These are phyloP conservation scores for Malassezia pachydermatis DNA, from an alignment of 1,284 basidiomycete species.

Conservation along the genomic window DNA sequence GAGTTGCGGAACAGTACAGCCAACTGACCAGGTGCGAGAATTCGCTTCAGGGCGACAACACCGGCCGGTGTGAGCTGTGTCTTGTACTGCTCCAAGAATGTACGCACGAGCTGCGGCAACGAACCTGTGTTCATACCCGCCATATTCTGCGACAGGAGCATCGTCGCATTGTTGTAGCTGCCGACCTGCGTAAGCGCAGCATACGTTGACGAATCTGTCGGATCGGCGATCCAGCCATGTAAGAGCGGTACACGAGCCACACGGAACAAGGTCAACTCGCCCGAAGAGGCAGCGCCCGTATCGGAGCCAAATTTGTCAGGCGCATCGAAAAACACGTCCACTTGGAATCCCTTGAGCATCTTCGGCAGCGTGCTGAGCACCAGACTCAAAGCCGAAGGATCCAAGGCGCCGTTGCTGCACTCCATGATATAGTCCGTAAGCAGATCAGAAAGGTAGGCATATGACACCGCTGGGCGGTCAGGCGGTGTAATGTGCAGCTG, in stretches of 20 bases:
- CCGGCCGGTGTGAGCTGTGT: constrained; percentile 78
- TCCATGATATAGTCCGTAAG: constrained; percentile 69
- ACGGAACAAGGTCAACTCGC: constrained; percentile 72
- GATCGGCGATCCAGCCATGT: constrained; percentile 85
- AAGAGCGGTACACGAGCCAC: constrained; percentile 68
- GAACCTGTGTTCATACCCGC: constrained; percentile 53
- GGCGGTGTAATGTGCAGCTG: constrained; percentile 50
- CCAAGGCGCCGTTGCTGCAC: constrained; percentile 47
- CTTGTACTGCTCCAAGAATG: constrained; percentile 59
- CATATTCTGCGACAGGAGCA: constrained; percentile 65
- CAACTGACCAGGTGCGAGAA: constrained; percentile 50
- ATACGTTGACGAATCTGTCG: constrained; percentile 56
- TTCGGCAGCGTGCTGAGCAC: constrained; percentile 71
- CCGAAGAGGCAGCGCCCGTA: constrained; percentile 32
- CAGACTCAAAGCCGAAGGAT: constrained; percentile 53
- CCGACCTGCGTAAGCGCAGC: constrained; percentile 53
- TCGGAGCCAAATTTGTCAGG: constrained; percentile 38
- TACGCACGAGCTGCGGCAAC: constrained; percentile 18
- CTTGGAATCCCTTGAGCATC: constrained; percentile 58
- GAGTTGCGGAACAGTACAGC: constrained; percentile 77
- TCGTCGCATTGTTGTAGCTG: constrained; percentile 55
- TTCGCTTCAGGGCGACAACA: constrained; percentile 52
- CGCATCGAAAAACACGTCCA: constrained; percentile 32
- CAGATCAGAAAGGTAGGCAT: constrained; percentile 68
- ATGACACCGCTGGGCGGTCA: constrained; percentile 62